phyloP scores from a whole-genome alignment of 495 filamentous ascomycete genomes.

The Penicillium daleae region DNA sequence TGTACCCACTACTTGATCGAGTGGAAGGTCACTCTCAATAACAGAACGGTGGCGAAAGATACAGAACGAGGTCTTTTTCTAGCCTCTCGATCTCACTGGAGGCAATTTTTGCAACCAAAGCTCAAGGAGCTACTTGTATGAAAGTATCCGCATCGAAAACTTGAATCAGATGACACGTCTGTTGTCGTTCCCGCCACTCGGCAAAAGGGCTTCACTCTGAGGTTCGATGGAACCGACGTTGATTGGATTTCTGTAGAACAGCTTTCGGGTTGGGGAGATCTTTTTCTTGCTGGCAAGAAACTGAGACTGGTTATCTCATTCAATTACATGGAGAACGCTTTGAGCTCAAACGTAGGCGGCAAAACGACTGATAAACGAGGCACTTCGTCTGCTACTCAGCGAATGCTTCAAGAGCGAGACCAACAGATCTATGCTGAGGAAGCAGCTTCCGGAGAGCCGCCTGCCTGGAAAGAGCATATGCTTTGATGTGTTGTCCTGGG shows the following conservation, averaged over 20 bases:
- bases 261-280: constrained; percentile 18
- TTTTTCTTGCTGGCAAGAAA: constrained; percentile 24
- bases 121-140: constrained; percentile 15
- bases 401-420: constrained; percentile 17
- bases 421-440: constrained; percentile 16
- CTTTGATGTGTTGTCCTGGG: constrained; percentile 22
- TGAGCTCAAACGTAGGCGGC: constrained; percentile 2
- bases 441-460: constrained; percentile 14
- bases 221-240: constrained; percentile 18
- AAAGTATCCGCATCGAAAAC: constrained; percentile 20
- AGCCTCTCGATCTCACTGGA: too few relatives aligned
- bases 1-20: too few relatives aligned
- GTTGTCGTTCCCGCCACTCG: constrained; percentile 18
- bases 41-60: too few relatives aligned
- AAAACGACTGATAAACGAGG: constrained; percentile 20
- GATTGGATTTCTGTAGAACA: constrained; percentile 22
- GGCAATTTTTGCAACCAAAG: constrained; percentile 22
- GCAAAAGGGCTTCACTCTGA: constrained; percentile 18
- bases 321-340: constrained; percentile 17
- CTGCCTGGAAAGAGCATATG: constrained; percentile 21
- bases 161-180: constrained; percentile 23
- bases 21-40: too few relatives aligned
- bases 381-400: constrained; percentile 16
- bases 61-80: too few relatives aligned
- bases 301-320: constrained; percentile 20